These are phyloP conservation scores for Neurospora intermedia DNA, from an alignment of 495 filamentous ascomycete species.

Conservation along the genomic window DNA sequence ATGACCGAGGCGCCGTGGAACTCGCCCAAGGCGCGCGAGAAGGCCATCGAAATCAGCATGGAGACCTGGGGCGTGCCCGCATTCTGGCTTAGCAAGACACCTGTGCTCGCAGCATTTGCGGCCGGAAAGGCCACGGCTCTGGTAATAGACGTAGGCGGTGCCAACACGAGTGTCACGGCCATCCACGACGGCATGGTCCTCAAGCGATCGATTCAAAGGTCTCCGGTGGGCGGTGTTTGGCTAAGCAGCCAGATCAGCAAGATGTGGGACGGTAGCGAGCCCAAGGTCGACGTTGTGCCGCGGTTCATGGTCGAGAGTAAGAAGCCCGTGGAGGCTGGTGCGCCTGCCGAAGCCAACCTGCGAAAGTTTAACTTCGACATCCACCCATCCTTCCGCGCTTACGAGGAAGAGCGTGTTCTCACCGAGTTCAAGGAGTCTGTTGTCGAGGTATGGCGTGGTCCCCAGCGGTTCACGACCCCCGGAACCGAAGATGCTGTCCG, in stretches of 20 bases:
- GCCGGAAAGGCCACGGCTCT: conserved; percentile 86
- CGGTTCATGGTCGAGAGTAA: conserved; percentile 83
- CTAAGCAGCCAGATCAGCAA: conserved; percentile 77
- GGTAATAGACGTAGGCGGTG: conserved; percentile 85
- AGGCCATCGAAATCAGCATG: conserved; percentile 87
- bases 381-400: conserved; percentile 58
- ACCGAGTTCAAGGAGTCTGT: conserved; percentile 97
- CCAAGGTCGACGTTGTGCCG: conserved; percentile 70
- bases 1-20: conserved; percentile 97
- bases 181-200: conserved; percentile 92
- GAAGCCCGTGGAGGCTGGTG: conserved; percentile 76
- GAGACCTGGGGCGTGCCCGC: conserved; percentile 91
- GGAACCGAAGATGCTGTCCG: conserved; percentile 57
- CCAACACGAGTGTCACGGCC: conserved; percentile 81
- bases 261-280: conserved; percentile 63
- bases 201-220: conserved; percentile 74
- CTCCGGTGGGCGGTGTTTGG: conserved; percentile 78
- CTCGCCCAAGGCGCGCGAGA: conserved; percentile 72
- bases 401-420: conserved; percentile 86
- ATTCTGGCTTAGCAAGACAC: conserved; percentile 67
- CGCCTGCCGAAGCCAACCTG: conserved; percentile 46
- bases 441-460: conserved; percentile 85
- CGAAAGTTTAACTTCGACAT: conserved; percentile 57
- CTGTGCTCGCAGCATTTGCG: conserved; percentile 58
- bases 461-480: conserved; percentile 50